phyloP scores from a whole-genome alignment of 371 early-diverging fungal genomes.

The Phascolomyces articulosus region DNA sequence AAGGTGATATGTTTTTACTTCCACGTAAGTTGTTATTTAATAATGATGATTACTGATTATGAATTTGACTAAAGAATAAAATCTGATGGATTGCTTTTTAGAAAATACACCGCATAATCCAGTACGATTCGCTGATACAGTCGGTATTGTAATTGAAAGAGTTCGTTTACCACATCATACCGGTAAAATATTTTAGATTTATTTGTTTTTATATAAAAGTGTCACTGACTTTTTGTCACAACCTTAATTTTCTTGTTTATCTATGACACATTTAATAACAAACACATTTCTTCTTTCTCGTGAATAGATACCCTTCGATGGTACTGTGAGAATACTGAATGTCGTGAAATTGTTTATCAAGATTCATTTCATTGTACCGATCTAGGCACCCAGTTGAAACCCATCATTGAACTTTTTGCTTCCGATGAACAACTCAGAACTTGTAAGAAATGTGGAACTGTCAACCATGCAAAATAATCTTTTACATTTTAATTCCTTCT shows the following conservation, averaged over 20 bases:
- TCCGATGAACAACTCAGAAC: constrained; percentile 64
- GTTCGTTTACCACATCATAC: constrained; percentile 74
- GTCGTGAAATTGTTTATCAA: constrained; percentile 83
- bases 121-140: constrained; percentile 85
- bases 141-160: constrained; percentile 95
- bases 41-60: too few relatives aligned
- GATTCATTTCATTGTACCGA: constrained; percentile 89
- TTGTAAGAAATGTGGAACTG: constrained; percentile 77
- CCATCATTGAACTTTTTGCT: constrained; percentile 86
- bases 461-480: constrained; percentile 65
- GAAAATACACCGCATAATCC: constrained; percentile 94
- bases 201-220: not conserved
- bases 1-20: constrained; percentile 95
- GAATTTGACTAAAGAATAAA: too few relatives aligned
- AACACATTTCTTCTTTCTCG: too few relatives aligned
- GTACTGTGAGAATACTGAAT: constrained; percentile 84
- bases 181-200: constrained; percentile 55
- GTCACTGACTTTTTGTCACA: not conserved
- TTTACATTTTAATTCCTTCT: not conserved
- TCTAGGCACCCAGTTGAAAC: constrained; percentile 89
- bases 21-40: constrained; percentile 64
- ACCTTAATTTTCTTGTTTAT: too few relatives aligned
- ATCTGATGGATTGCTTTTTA: constrained; percentile 19
- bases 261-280: too few relatives aligned
- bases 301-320: constrained; percentile 81